phyloP scores from a whole-genome alignment of 441 rosid species.

The Adansonia madagascariensis region DNA sequence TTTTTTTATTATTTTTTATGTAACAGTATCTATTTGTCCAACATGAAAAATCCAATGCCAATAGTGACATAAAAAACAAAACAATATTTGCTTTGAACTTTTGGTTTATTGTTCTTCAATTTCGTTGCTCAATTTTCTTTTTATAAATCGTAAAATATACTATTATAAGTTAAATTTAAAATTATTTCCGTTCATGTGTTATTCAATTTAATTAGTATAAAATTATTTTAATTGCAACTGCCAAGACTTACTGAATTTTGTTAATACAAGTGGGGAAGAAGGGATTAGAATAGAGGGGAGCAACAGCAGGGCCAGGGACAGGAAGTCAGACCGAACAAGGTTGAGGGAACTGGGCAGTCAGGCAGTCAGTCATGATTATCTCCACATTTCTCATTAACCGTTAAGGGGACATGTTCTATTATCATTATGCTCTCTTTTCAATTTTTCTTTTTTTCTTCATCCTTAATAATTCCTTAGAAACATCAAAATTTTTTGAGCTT shows the following conservation, averaged over 20 bases:
- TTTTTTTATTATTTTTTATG: not conserved
- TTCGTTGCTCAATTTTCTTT: not conserved
- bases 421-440: not conserved
- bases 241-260: not conserved
- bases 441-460: not conserved
- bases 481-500: too few species aligned
- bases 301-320: too few species aligned
- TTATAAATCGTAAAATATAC: not conserved
- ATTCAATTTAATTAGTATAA: not conserved
- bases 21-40: not conserved
- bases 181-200: not conserved
- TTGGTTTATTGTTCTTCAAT: not conserved
- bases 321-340: not conserved
- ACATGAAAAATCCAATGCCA: not conserved
- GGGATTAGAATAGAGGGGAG: not conserved
- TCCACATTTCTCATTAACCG: slow-evolving; percentile 12
- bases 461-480: not conserved
- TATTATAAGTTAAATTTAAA: not conserved
- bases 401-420: not conserved
- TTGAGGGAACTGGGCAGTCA: not conserved
- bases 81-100: not conserved
- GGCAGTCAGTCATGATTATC: not conserved
- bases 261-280: slow-evolving; percentile 5
- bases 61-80: not conserved
- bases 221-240: not conserved